phyloP scores from a whole-genome alignment of 2,329 filamentous ascomycete genomes.

The Cryoendolithus antarcticus region DNA sequence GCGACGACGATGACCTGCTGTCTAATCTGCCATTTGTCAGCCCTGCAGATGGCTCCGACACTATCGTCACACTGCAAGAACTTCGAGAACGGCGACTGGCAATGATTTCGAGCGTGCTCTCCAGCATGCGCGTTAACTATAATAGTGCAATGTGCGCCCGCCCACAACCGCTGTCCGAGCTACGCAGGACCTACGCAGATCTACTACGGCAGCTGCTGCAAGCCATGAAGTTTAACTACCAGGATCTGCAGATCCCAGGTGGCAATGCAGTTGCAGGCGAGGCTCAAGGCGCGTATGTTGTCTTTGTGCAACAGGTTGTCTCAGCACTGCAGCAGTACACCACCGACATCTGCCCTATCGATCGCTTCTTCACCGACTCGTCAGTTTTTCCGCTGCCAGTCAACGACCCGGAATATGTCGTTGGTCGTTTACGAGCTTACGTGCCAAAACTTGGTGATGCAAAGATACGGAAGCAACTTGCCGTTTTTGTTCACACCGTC shows the following conservation, averaged over 20 bases:
- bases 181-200: constrained; percentile 36
- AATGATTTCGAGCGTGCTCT: constrained; percentile 43
- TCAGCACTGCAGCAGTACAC: constrained; percentile 50
- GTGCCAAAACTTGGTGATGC: constrained; percentile 37
- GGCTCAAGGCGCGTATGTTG: constrained; percentile 43
- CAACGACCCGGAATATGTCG: constrained; percentile 49
- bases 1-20: constrained; percentile 36
- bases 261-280: constrained; percentile 9
- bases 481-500: constrained; percentile 47
- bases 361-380: constrained; percentile 49
- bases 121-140: constrained; percentile 45
- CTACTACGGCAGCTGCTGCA: constrained; percentile 46
- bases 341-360: constrained; percentile 42
- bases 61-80: constrained; percentile 39
- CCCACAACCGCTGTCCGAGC: constrained; percentile 19
- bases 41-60: constrained; percentile 24
- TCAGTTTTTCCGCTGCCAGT: constrained; percentile 47
- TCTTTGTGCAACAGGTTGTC: constrained; percentile 49
- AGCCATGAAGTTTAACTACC: constrained; percentile 49
- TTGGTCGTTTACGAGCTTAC: constrained; percentile 48
- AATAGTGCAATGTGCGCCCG: constrained; percentile 23
- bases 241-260: constrained; percentile 32
- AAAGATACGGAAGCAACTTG: constrained; percentile 41
- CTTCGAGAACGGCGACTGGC: constrained; percentile 42
- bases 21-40: constrained; percentile 45